Conservation (phyloP, 805 yeast species). For the Pichia rugopelliculosa region DNA sequence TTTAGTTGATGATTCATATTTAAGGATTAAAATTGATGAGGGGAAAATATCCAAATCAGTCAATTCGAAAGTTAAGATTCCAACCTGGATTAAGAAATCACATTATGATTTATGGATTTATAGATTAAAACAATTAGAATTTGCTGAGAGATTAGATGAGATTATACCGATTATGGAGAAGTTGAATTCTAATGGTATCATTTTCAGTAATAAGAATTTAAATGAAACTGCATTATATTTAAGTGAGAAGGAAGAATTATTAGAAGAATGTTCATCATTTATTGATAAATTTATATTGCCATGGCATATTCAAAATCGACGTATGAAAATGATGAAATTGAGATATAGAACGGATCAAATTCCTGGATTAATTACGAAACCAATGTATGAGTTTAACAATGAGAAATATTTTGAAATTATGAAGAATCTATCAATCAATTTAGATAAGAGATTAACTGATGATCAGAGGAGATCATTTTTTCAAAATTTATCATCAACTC, state of each 20-base stretch:
- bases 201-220: slow-evolving; percentile 21
- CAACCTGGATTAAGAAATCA: slow-evolving; percentile 21
- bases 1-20: neutral
- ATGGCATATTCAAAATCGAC: slow-evolving; percentile 12
- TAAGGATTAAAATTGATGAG: slow-evolving; percentile 15
- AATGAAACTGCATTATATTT: slow-evolving; percentile 24
- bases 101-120: slow-evolving; percentile 25
- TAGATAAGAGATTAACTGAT: slow-evolving; percentile 9
- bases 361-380: slow-evolving; percentile 6
- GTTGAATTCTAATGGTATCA: slow-evolving; percentile 20
- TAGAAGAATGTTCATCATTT: slow-evolving; percentile 20
- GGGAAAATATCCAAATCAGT: slow-evolving; percentile 1
- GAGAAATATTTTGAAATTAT: slow-evolving; percentile 13
- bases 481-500: slow-evolving; percentile 7
- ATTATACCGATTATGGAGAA: slow-evolving; percentile 14
- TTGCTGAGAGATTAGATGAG: slow-evolving; percentile 17
- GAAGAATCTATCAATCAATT: slow-evolving; percentile 12
- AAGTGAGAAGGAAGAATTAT: slow-evolving; percentile 14
- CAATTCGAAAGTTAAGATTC: slow-evolving; percentile 13
- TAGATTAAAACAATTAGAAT: slow-evolving; percentile 23
- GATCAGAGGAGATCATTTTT: slow-evolving; percentile 11
- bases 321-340: slow-evolving; percentile 9
- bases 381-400: slow-evolving; percentile 7
- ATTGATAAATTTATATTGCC: slow-evolving; percentile 25
- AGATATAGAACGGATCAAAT: slow-evolving; percentile 9